Base-by-base conservation (phyloP, 805 yeast genomes). In the Yamadazyma nakazawae region DNA sequence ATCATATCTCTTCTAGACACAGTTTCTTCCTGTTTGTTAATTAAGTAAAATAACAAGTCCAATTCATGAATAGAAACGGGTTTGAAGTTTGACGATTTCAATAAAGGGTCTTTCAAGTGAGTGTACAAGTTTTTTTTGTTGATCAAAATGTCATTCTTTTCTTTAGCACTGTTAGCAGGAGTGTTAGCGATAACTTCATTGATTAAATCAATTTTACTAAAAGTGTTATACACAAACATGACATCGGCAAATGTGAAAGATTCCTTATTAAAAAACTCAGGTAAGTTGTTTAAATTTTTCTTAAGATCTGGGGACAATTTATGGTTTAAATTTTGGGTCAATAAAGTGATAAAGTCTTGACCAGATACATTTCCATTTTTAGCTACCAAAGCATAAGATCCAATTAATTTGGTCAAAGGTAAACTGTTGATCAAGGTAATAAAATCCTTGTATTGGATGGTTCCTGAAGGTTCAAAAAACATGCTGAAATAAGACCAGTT, bases 101-200 rank as follows among this genome's bases (percentile, higher is more conserved):
- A 63, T 42, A 71, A 61, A 42, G 69, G 76, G 54, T 72, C 76
- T 52, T 69, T 70, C 57, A 72, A 64, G 48, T 70, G 75, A 42
- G 54, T 55, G 54, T 72, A 68, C 52, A 72, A 67, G 49, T 72
- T 75, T 21, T 53, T 42, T 50, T 71, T 71, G 56, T 68, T 67
- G 56, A 72, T 67, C 51, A 69, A 54, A 47, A 71, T 70, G 48
- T 72, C 76, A 35, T 64, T 59, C 46, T 68, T 71, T 43, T 72
- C 77, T 39, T 58, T 54, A 24, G 68, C 54, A 26, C 31, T 40
- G 9, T 73, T 70, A 6, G 77, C 76, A 9, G 77, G 76, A 34
- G 74, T 66, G 53, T 70, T 71, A 19, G 75, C 77, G 45, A 72
- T 64, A 19, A 71, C 74, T 57, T 72, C 76, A 56, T 72, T 72